phyloP scores from a whole-genome alignment of 257 asterid genomes.

The Linderniella brevidens region DNA sequence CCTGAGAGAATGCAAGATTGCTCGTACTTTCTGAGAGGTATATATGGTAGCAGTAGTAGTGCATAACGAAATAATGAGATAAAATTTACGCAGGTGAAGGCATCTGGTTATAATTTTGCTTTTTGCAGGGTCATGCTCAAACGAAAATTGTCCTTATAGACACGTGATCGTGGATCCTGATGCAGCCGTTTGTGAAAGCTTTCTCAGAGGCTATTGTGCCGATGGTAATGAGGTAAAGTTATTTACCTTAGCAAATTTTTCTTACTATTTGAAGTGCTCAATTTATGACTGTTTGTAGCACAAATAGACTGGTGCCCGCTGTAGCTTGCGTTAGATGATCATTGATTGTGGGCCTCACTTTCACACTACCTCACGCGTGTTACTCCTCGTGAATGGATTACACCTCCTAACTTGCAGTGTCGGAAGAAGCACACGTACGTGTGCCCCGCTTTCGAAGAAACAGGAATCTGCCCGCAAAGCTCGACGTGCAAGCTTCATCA shows the following conservation, averaged over 20 bases:
- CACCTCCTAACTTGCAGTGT: constrained; percentile 61
- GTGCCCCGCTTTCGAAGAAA: constrained; percentile 68
- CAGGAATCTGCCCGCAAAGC: constrained; percentile 54
- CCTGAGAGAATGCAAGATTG: constrained; percentile 99
- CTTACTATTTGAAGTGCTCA: neutral
- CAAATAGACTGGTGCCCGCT: too few relatives aligned
- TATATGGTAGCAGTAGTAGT: too few relatives aligned
- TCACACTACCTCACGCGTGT: constrained; percentile 27
- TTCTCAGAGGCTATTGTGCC: constrained; percentile 87
- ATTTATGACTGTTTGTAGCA: too few relatives aligned
- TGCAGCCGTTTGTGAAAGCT: constrained; percentile 61
- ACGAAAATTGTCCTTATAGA: constrained; percentile 83
- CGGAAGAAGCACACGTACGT: constrained; percentile 83
- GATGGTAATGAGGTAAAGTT: constrained; percentile 82
- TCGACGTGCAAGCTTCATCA: constrained; percentile 91
- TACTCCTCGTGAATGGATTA: constrained; percentile 41
- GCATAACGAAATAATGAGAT: constrained; percentile 8
- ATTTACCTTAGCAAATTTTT: constrained; percentile 1
- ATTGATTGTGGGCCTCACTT: constrained; percentile 11
- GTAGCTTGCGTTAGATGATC: neutral
- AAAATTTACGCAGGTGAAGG: neutral
- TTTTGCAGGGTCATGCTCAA: constrained; percentile 71
- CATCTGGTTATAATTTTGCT: constrained; percentile 14
- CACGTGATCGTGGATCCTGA: constrained; percentile 69
- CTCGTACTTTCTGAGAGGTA: constrained; percentile 84